Base-by-base conservation (phyloP, 306 rosid species). In the Vigna trinervia region DNA sequence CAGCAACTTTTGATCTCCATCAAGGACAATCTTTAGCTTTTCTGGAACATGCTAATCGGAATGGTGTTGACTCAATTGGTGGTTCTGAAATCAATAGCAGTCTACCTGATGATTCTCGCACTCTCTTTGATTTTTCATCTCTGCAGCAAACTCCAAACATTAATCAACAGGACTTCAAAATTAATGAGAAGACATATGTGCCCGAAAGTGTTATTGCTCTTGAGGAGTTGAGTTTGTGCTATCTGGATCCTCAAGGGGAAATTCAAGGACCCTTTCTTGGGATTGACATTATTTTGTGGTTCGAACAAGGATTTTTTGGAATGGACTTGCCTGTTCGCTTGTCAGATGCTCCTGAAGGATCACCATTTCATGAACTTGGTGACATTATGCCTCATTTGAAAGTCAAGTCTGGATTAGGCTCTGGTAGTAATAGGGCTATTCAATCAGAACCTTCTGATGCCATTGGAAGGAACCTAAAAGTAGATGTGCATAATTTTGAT, bases 201-300 rank as follows among this genome's bases (percentile, higher is more conserved):
- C 52, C 47, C 8, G 90, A 77, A 80, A 86, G 76, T 75, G 84
- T 76, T 46, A 32, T 76, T 23, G 46, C 71, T 61, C 88, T 68
- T 6, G 95, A 90, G 83, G 92, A 90, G 72, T 85, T 86, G 79
- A 86, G 90, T 81, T 81, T 90, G 85, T 90, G 89, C 80, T 90
- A 90, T 78, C 84, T 88, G 70, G 95, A 90, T 26, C 95, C 95
- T 53, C 90, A 90, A 79, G 92, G 95, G 59, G 71, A 51, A 53
- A 76, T 79, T 69, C 95, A 90, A 74, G 95, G 95, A 59, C 92
- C 95, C 45, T 90, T 88, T 83, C 88, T 90, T 73, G 95, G 95
- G 74, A 83, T 86, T 39, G 95, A 90, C 79, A 90, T 90, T 45
- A 86, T 90, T 67, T 61, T 83, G 69, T 90, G 95, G 95, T 88